Percentiles rank a stretch among this genome's conserved stretches.
phyloP scores from a whole-genome alignment of 306 rosid species.

The Lupinus albus region DNA sequence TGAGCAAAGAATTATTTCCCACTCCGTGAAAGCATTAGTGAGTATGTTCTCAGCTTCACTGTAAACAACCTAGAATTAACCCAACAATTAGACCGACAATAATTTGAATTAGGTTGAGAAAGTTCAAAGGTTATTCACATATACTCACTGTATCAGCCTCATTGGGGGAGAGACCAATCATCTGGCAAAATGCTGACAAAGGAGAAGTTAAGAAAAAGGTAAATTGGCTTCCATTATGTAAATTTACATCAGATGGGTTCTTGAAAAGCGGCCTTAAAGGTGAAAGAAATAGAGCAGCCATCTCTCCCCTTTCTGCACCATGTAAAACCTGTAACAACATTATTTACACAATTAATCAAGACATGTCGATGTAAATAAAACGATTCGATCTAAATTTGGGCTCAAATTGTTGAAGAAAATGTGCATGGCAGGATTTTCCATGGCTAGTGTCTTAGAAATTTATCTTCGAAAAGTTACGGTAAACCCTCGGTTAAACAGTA shows the following conservation, averaged over 20 bases:
- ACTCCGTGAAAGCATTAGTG: slow-evolving; percentile 73
- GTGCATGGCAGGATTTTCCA: slow-evolving; percentile 14
- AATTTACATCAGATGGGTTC: slow-evolving; percentile 58
- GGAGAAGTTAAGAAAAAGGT: slow-evolving; percentile 96
- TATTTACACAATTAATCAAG: slow-evolving; percentile 29
- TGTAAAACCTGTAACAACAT: slow-evolving; percentile 69
- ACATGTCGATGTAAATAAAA: slow-evolving; percentile 29
- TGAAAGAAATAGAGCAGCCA: slow-evolving; percentile 84
- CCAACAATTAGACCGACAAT: slow-evolving; percentile 39
- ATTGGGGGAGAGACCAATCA: slow-evolving; percentile 63
- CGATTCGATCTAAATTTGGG: slow-evolving; percentile 18
- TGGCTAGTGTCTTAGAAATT: slow-evolving; percentile 35
- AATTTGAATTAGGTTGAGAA: slow-evolving; percentile 28
- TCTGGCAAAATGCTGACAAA: slow-evolving; percentile 83
- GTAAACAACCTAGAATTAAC: slow-evolving; percentile 63
- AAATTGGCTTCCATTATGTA: slow-evolving; percentile 82
- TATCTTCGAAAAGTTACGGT: slow-evolving; percentile 12
- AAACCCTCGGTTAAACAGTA: slow-evolving; percentile 26
- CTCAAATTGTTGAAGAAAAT: slow-evolving; percentile 29
- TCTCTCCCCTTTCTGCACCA: slow-evolving; percentile 92
- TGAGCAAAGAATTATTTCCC: slow-evolving; percentile 86
- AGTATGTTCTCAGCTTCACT: slow-evolving; percentile 79
- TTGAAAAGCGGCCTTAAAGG: slow-evolving; percentile 75
- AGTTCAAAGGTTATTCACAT: neutral
- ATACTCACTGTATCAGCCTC: slow-evolving; percentile 67